phyloP scores from a whole-genome alignment of 2,329 filamentous ascomycete genomes.

The Trichothecium roseum region DNA sequence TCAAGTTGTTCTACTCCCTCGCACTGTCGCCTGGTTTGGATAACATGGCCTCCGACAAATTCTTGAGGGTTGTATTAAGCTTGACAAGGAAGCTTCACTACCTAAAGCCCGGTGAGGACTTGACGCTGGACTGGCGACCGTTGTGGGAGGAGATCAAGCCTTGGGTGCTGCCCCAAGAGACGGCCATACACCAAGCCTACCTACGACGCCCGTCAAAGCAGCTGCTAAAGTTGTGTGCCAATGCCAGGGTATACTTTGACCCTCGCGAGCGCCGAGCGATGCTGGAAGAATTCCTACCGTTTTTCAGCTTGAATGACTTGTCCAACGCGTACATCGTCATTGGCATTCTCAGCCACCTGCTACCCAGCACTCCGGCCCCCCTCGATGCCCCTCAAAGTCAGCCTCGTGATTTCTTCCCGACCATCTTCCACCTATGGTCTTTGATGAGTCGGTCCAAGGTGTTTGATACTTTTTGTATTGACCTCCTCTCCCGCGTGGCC shows the following conservation, averaged over 20 bases:
- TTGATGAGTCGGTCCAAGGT: constrained; percentile 81
- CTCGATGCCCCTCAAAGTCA: constrained; percentile 64
- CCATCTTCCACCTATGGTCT: constrained; percentile 94
- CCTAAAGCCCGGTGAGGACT: constrained; percentile 77
- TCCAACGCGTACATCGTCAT: constrained; percentile 91
- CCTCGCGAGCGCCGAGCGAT: constrained; percentile 74
- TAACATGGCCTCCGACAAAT: constrained; percentile 70
- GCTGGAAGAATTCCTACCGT: constrained; percentile 70
- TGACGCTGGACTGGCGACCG: constrained; percentile 87
- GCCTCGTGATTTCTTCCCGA: constrained; percentile 81
- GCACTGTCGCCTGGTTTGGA: constrained; percentile 85
- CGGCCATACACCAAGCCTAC: constrained; percentile 50
- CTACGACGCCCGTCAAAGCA: constrained; percentile 48
- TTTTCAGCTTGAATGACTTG: constrained; percentile 87
- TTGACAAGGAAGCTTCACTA: constrained; percentile 97
- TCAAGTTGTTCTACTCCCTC: constrained; percentile 90
- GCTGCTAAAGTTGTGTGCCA: constrained; percentile 80
- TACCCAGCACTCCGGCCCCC: constrained; percentile 75
- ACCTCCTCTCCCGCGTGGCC: constrained; percentile 79
- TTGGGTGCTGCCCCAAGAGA: constrained; percentile 79
- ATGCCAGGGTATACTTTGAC: constrained; percentile 87
- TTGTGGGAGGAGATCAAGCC: constrained; percentile 88
- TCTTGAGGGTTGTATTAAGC: constrained; percentile 92
- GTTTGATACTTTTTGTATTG: constrained; percentile 79
- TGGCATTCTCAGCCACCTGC: constrained; percentile 73